Percentiles rank a stretch among this genome's conserved stretches.
Evolutionary conservation across 2,329 filamentous ascomycete species (phyloP).

Genomic region (Cladophialophora chaetospira): DNA sequence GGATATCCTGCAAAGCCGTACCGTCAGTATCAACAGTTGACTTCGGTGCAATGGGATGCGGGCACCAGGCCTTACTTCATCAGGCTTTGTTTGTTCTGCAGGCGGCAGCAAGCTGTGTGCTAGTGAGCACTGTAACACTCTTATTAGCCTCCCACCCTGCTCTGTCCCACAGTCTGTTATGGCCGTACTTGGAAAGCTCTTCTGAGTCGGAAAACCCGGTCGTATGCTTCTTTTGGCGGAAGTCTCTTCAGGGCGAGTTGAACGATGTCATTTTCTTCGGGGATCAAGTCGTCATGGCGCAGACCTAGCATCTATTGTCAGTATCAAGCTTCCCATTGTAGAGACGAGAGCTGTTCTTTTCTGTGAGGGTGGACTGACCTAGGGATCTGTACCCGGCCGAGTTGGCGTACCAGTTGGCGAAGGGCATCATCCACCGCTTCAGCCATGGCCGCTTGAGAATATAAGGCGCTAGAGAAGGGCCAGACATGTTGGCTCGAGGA

Average conservation of each 20-base stretch:
- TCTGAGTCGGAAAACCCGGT: conserved; percentile 96
- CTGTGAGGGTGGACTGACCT: conserved; percentile 58
- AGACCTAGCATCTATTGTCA: conserved; percentile 29
- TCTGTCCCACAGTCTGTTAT: neutral
- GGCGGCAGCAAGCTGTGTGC: conserved; percentile 66
- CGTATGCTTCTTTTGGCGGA: conserved; percentile 85
- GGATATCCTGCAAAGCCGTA: conserved; percentile 56
- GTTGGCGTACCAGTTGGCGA: conserved; percentile 86
- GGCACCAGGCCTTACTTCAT: conserved; percentile 56
- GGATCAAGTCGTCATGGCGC: conserved; percentile 92
- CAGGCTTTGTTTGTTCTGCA: conserved; percentile 67
- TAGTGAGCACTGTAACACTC: conserved; percentile 60
- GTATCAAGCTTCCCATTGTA: neutral
- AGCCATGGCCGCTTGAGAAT: conserved; percentile 87
- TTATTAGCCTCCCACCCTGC: neutral
- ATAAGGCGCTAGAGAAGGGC: conserved; percentile 71
- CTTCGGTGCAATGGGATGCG: conserved; percentile 10
- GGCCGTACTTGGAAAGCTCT: conserved; percentile 79
- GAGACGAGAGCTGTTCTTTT: conserved; percentile 1
- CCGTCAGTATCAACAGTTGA: conserved; percentile 31
- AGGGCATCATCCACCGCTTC: conserved; percentile 72
- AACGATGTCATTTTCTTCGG: conserved; percentile 86
- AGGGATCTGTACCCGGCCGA: conserved; percentile 91
- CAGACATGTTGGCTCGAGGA: conserved; percentile 61
- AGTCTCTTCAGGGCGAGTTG: conserved; percentile 89